Evolutionary conservation across 1,284 basidiomycete species (phyloP).

Genomic region (Inonotus hispidus): DNA sequence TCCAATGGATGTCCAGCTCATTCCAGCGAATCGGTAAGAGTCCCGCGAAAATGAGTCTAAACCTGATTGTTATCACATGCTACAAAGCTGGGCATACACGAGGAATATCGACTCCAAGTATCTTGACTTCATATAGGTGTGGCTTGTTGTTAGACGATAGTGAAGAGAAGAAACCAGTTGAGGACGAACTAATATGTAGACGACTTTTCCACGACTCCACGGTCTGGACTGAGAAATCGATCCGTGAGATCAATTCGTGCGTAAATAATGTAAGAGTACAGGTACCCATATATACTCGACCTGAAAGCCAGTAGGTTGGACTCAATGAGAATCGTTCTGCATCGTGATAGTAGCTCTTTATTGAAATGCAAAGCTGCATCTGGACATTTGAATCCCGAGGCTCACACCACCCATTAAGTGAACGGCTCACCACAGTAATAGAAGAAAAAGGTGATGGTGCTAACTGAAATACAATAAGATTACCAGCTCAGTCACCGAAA

Average conservation of each 20-base stretch:
- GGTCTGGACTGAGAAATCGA: background rate
- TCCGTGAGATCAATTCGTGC: background rate
- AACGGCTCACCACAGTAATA: background rate
- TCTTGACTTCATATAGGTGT: background rate
- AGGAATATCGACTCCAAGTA: constrained; percentile 4
- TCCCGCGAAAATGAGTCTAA: background rate
- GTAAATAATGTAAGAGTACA: background rate
- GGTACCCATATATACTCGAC: constrained; percentile 11
- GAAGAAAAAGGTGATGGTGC: background rate
- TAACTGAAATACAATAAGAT: background rate
- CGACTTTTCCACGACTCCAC: constrained; percentile 2
- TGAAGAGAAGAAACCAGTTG: background rate
- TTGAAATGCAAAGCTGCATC: background rate
- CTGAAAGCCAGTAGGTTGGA: background rate
- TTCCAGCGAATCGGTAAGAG: background rate
- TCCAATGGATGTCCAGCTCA: background rate
- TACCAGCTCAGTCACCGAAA: too few species aligned
- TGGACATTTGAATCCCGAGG: background rate
- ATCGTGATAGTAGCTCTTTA: background rate
- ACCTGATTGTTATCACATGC: too few species aligned
- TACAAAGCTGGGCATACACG: background rate
- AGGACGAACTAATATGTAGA: background rate
- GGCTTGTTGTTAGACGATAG: background rate
- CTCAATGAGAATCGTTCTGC: background rate
- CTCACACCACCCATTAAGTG: background rate